These are phyloP conservation scores for Barbatosphaeria neglecta DNA, from an alignment of 495 filamentous ascomycete species.

Conservation along the genomic window DNA sequence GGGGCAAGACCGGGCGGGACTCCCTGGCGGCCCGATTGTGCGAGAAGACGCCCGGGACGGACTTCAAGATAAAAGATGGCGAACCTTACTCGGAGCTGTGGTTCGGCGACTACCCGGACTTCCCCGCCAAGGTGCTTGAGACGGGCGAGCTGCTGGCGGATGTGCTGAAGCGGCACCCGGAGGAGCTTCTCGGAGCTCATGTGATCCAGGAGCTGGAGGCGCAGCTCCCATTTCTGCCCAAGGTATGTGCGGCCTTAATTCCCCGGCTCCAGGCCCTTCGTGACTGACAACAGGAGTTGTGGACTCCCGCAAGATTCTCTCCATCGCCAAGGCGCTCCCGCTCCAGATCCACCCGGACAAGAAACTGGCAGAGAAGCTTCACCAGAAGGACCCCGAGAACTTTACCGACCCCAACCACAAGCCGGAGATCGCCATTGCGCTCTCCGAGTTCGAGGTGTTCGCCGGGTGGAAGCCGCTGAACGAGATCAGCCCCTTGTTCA, in stretches of 20 bases:
- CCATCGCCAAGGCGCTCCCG: conserved; percentile 65
- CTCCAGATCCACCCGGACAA: conserved; percentile 75
- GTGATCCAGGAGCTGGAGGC: conserved; percentile 51
- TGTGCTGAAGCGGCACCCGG: conserved; percentile 50
- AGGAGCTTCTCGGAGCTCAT: conserved; percentile 50
- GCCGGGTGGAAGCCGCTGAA: conserved; percentile 59
- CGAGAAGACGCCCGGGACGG: conserved; percentile 50
- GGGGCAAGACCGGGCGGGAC: conserved; percentile 60
- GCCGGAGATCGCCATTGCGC: conserved; percentile 68
- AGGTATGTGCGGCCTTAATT: conserved; percentile 29
- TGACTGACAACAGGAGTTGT: not conserved
- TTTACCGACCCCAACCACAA: conserved; percentile 72
- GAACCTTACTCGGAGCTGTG: conserved; percentile 59
- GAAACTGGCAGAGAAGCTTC: conserved; percentile 48
- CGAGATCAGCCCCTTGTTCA: conserved; percentile 49
- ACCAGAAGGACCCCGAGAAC: conserved; percentile 48
- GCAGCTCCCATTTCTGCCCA: conserved; percentile 65
- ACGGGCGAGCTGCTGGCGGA: conserved; percentile 55
- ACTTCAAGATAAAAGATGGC: conserved; percentile 60
- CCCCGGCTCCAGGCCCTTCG: not conserved
- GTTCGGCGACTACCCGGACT: conserved; percentile 71
- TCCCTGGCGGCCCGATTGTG: conserved; percentile 61
- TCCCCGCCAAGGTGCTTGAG: conserved; percentile 49
- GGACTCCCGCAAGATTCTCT: conserved; percentile 51
- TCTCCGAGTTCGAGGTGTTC: conserved; percentile 71